phyloP scores from a whole-genome alignment of 768 basidiomycete genomes.

The Cystofilobasidium ferigula region DNA sequence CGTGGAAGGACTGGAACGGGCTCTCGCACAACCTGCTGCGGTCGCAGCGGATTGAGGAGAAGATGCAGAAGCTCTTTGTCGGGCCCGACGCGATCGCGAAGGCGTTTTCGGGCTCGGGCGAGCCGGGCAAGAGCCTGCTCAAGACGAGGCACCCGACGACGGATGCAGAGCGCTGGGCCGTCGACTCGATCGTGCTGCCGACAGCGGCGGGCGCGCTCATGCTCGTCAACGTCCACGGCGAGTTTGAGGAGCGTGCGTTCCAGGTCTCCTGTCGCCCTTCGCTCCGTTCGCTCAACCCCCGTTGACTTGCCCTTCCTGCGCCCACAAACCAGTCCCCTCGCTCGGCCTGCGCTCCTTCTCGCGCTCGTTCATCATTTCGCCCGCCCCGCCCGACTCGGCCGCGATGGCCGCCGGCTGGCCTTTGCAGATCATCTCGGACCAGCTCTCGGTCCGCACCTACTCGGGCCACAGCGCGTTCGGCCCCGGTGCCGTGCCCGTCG shows the following conservation, averaged over 20 bases:
- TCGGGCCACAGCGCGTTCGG: conserved; percentile 70
- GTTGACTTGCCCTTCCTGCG: not conserved
- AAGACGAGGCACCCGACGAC: conserved; percentile 70
- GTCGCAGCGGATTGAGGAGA: conserved; percentile 27
- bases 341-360: conserved; percentile 85
- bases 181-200: conserved; percentile 67
- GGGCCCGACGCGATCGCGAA: conserved; percentile 43
- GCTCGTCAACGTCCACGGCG: conserved; percentile 69
- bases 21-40: conserved; percentile 63
- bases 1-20: conserved; percentile 57
- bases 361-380: conserved; percentile 74
- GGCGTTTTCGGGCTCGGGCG: conserved; percentile 55
- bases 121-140: conserved; percentile 53
- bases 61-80: conserved; percentile 11
- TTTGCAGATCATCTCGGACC: conserved; percentile 77
- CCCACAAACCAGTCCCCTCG: conserved; percentile 53
- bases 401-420: conserved; percentile 81
- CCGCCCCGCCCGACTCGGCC: conserved; percentile 65
- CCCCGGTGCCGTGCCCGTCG: conserved; percentile 37
- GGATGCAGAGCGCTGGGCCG: conserved; percentile 67
- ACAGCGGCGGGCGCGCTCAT: conserved; percentile 42
- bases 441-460: conserved; percentile 69
- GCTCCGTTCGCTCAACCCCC: conserved; percentile 6
- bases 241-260: conserved; percentile 74
- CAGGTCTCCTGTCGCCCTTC: not conserved